Evolutionary conservation across 2,329 filamentous ascomycete species (phyloP).

Genomic region (Thielaviopsis populi): DNA sequence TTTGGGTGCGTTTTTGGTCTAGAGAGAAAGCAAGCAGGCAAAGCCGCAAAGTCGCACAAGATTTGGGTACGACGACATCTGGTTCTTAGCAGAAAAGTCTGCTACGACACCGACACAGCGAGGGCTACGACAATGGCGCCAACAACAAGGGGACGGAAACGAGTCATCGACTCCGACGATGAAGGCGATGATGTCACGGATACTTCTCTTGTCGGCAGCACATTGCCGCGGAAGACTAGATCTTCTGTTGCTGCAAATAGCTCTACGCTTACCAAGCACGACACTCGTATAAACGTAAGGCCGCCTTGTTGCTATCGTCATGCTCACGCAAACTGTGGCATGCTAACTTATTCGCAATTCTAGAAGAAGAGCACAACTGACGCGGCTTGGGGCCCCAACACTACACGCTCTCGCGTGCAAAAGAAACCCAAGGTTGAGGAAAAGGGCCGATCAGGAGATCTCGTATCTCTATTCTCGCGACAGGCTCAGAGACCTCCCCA

Average conservation of each 20-base stretch:
- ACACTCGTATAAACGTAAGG: constrained; percentile 19
- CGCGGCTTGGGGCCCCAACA: constrained; percentile 33
- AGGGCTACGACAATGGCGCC: constrained; percentile 34
- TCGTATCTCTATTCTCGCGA: constrained; percentile 45
- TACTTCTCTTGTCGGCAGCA: constrained; percentile 37
- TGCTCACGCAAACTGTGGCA: background rate
- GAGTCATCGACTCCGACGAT: constrained; percentile 35
- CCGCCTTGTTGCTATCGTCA: background rate
- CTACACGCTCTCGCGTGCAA: constrained; percentile 25
- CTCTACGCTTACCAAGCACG: constrained; percentile 29
- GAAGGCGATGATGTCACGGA: constrained; percentile 33
- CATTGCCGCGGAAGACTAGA: constrained; percentile 31
- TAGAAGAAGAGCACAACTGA: constrained; percentile 23
- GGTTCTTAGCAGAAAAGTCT: background rate
- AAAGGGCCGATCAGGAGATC: constrained; percentile 39
- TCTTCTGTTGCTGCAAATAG: constrained; percentile 25
- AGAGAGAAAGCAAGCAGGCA: background rate
- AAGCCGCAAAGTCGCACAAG: background rate
- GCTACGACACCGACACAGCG: background rate
- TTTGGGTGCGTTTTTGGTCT: background rate
- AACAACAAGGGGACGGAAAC: constrained; percentile 43
- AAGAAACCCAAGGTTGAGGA: constrained; percentile 34
- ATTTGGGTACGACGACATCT: background rate
- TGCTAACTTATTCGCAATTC: constrained; percentile 10
- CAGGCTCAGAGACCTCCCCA: constrained; percentile 32